These are phyloP conservation scores for Gossypium longicalyx DNA, from an alignment of 345 rosid species.

Conservation along the genomic window DNA sequence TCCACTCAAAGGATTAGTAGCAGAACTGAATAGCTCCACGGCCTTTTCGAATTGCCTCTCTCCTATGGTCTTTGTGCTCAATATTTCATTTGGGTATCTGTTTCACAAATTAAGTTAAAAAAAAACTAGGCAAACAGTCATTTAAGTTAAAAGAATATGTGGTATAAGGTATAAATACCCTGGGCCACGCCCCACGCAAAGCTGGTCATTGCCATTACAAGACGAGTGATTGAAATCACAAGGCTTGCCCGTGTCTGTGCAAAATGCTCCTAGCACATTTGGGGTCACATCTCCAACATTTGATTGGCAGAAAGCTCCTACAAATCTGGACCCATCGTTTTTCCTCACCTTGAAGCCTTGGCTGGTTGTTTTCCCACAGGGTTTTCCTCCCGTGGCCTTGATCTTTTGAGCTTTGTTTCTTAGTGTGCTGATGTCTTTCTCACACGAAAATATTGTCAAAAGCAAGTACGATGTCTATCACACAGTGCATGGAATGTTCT, in stretches of 20 bases:
- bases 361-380: slow-evolving; percentile 42
- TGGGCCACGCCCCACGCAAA: slow-evolving; percentile 57
- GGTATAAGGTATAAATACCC: slow-evolving; percentile 27
- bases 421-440: slow-evolving; percentile 15
- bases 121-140: background rate
- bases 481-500: background rate
- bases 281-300: slow-evolving; percentile 60
- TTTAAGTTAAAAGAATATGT: background rate
- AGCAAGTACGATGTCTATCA: background rate
- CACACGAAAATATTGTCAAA: background rate
- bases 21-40: slow-evolving; percentile 36
- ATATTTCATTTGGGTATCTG: slow-evolving; percentile 52
- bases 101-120: background rate
- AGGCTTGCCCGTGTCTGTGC: slow-evolving; percentile 41
- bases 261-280: slow-evolving; percentile 57
- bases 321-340: slow-evolving; percentile 38
- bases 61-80: slow-evolving; percentile 51
- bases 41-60: slow-evolving; percentile 49
- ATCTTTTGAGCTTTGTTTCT: slow-evolving; percentile 26
- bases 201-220: slow-evolving; percentile 45
- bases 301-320: slow-evolving; percentile 60
- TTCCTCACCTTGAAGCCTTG: slow-evolving; percentile 49
- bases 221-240: slow-evolving; percentile 64
- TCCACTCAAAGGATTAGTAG: slow-evolving; percentile 29
- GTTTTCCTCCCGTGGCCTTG: slow-evolving; percentile 45